phyloP scores from a whole-genome alignment of 176 grass and related monocot genomes.

The Ampelocalamus luodianensis region DNA sequence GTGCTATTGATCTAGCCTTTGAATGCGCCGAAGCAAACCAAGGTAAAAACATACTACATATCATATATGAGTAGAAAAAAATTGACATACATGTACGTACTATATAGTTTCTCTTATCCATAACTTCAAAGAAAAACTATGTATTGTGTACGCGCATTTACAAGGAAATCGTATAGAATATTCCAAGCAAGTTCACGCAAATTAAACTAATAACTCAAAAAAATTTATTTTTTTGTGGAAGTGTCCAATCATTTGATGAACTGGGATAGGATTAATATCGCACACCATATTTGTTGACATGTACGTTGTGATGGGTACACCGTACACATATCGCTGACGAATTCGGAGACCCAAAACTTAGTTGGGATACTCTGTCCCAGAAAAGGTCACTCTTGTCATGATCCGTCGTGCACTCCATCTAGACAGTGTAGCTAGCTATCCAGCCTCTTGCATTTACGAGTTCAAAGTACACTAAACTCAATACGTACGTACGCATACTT shows the following conservation, averaged over 20 bases:
- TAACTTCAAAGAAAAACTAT: too few relatives aligned
- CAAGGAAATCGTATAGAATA: constrained; percentile 25
- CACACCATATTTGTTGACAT: neutral
- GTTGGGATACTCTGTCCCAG: neutral
- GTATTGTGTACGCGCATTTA: neutral
- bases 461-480: constrained; percentile 57
- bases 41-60: constrained; percentile 45
- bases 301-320: neutral
- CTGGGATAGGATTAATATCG: neutral
- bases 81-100: neutral
- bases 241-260: constrained; percentile 12
- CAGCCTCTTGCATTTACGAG: neutral
- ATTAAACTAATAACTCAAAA: neutral
- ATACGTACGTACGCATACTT: constrained; percentile 51
- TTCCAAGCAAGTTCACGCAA: constrained; percentile 40
- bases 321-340: neutral
- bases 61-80: too few relatives aligned
- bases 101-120: too few relatives aligned
- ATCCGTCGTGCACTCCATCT: constrained; percentile 54
- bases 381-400: constrained; percentile 62
- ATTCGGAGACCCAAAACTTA: constrained; percentile 19
- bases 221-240: neutral
- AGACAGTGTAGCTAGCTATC: neutral
- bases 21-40: constrained; percentile 92
- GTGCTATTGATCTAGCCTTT: constrained; percentile 83